A percentile compares a stretch with the other conserved stretches of the same genome.
These are phyloP conservation scores for Aureobasidium vineae DNA, from an alignment of 2,329 filamentous ascomycete species.

Conservation along the genomic window DNA sequence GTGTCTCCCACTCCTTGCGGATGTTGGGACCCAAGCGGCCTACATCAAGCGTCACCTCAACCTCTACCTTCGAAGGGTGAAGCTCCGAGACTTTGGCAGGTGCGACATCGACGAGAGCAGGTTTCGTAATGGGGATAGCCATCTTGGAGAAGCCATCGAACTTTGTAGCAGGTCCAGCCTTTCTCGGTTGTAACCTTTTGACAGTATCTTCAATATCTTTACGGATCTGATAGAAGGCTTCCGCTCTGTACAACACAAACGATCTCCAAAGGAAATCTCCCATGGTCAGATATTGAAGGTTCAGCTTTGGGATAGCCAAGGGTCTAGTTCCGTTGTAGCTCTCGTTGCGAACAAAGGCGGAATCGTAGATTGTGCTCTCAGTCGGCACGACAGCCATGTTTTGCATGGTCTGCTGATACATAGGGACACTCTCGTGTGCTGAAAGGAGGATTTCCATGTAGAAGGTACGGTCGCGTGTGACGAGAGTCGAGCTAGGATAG, in stretches of 20 bases:
- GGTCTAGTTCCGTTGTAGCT: conserved; percentile 83
- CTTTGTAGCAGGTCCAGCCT: conserved; percentile 60
- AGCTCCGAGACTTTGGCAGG: conserved; percentile 80
- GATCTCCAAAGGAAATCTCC: conserved; percentile 98
- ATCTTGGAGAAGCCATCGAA: conserved; percentile 89
- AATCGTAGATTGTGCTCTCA: conserved; percentile 76
- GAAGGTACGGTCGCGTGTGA: conserved; percentile 63
- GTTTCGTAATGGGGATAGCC: conserved; percentile 82
- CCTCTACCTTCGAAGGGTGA: conserved; percentile 78
- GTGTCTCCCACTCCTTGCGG: conserved; percentile 82
- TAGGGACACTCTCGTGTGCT: conserved; percentile 71
- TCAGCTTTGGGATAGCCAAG: conserved; percentile 88
- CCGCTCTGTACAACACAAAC: conserved; percentile 81
- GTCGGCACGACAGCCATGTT: conserved; percentile 78
- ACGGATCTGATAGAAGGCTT: conserved; percentile 90
- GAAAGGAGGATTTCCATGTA: conserved; percentile 70
- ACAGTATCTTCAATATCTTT: conserved; percentile 84
- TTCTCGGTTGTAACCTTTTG: conserved; percentile 71
- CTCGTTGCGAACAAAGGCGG: conserved; percentile 74
- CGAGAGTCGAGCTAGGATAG: conserved; percentile 71
- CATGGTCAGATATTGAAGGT: conserved; percentile 90
- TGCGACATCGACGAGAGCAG: conserved; percentile 81
- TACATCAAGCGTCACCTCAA: conserved; percentile 82
- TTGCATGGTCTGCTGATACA: conserved; percentile 76
- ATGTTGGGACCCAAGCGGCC: conserved; percentile 72